Conservation (phyloP, 768 basidiomycete genomes). For the Boletus sp. region DNA sequence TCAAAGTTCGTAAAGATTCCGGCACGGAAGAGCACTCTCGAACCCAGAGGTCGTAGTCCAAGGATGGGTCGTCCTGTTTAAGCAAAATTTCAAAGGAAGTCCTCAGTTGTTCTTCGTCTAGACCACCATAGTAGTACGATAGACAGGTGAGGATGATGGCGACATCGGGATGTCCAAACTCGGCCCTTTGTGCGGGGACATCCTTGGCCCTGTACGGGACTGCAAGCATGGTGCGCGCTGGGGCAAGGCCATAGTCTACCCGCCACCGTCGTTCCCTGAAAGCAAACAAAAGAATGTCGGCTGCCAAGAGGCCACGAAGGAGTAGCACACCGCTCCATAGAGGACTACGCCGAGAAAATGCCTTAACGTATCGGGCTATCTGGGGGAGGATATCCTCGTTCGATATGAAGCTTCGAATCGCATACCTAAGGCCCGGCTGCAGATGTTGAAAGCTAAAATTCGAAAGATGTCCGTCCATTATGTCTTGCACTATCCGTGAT, state of each 20-base stretch:
- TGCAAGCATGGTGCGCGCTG: constrained; percentile 32
- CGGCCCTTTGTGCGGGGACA: constrained; percentile 35
- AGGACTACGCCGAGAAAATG: background rate
- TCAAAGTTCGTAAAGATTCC: constrained; percentile 8
- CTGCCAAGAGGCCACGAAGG: constrained; percentile 35
- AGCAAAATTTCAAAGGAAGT: constrained; percentile 29
- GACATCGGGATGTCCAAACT: constrained; percentile 40
- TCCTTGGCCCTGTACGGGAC: constrained; percentile 42
- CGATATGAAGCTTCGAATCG: constrained; percentile 26
- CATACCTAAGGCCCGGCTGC: background rate
- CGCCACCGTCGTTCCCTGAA: constrained; percentile 38
- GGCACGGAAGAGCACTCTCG: constrained; percentile 18
- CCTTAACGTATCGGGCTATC: constrained; percentile 6
- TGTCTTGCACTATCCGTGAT: constrained; percentile 7
- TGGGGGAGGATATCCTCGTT: background rate
- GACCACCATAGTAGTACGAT: constrained; percentile 38
- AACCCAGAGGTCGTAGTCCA: constrained; percentile 36
- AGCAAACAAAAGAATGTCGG: constrained; percentile 31
- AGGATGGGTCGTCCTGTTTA: constrained; percentile 31
- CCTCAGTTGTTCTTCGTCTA: constrained; percentile 29
- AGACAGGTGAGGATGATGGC: constrained; percentile 37
- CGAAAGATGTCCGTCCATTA: constrained; percentile 16
- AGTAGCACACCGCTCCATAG: constrained; percentile 29
- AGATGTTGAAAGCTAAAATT: constrained; percentile 17
- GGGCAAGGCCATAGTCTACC: constrained; percentile 39